Evolutionary conservation across 1,284 basidiomycete species (phyloP).

Genomic region (Leucoagaricus sp.): DNA sequence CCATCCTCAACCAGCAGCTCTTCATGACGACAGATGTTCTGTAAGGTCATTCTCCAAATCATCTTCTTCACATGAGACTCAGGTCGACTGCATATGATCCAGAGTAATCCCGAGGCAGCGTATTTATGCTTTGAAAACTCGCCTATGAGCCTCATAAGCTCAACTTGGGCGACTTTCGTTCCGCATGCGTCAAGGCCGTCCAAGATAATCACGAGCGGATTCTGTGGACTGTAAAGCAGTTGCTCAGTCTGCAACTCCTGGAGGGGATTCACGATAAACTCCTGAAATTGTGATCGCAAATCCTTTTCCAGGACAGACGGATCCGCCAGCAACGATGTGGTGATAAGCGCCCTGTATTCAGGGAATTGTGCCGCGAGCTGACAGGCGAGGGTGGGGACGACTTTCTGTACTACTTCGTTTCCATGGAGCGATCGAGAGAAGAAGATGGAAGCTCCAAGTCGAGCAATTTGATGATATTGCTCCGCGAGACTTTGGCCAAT

Average conservation of each 20-base stretch:
- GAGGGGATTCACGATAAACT: conserved; percentile 2
- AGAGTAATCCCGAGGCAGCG: background rate
- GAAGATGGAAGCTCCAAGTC: conserved; percentile 19
- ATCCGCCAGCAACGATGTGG: background rate
- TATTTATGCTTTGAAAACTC: background rate
- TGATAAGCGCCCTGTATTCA: background rate
- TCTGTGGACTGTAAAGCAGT: background rate
- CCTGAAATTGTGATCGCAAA: conserved; percentile 3
- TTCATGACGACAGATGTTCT: background rate
- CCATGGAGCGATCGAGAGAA: conserved; percentile 11
- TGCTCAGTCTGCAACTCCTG: background rate
- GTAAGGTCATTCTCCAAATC: background rate
- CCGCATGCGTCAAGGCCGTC: conserved; percentile 7
- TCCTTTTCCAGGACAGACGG: conserved; percentile 13
- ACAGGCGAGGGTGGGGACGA: conserved; percentile 19
- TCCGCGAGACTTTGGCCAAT: conserved; percentile 17
- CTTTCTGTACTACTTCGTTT: background rate
- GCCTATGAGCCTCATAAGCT: background rate
- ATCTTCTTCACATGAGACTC: conserved; percentile 2
- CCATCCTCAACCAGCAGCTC: background rate
- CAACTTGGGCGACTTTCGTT: background rate
- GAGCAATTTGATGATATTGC: conserved; percentile 1
- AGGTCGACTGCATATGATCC: background rate
- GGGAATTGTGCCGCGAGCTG: conserved; percentile 13
- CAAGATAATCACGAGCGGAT: conserved; percentile 5